Base-by-base conservation (phyloP, 169 alveolate genomes). In the Miamiensis avidus region DNA sequence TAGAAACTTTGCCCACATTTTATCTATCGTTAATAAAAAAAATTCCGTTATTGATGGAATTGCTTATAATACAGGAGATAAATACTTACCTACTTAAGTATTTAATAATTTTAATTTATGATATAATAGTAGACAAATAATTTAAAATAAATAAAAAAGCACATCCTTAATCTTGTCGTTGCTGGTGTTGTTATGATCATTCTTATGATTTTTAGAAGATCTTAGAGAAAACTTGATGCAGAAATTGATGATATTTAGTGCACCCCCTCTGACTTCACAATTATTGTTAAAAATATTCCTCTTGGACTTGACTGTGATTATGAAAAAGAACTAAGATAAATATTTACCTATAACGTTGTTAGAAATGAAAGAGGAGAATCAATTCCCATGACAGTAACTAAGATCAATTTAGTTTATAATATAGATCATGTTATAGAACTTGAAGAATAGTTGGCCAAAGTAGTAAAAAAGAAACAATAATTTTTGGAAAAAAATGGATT, bases 241-340 rank as follows among this genome's bases (percentile, higher is more conserved):
- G 79, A 79, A n/a, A 81, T 86, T 29, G 90, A 86, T 81, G 90
- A 82, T 28, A 76, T 74, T 28, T 49, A 73, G 64, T 81, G 65
- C 16, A 86, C 90, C 25, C 90, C 90, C 28, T 78, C 85, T 16
- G 90, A 86, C 64, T 86, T 74, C 81, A 86, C 87, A 4, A 81
- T 86, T 25, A 74, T 83, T 74, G 90, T 86, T 1, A 86, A 81
- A 75, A 86, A 86, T 65, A 86, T 86, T 15, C 90, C 90, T 15
- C 74, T 29, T 25, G 89, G 89, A 16, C n/a, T 85, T n/a, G 29
- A 27, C 65, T 78, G 74, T 0, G 90, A 86, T 64, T 86, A 79
- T 81, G 81, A 86, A 32, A 69, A 81, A 26, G 86, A 81, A 65
- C 31, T 86, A 64, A 81, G 64, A n/a, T 75, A 82, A 81, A 74